A percentile compares a stretch with the other conserved stretches of the same genome.
Evolutionary conservation across 2,329 filamentous ascomycete genomes (phyloP).

Genomic region (Cercospora sp.): DNA sequence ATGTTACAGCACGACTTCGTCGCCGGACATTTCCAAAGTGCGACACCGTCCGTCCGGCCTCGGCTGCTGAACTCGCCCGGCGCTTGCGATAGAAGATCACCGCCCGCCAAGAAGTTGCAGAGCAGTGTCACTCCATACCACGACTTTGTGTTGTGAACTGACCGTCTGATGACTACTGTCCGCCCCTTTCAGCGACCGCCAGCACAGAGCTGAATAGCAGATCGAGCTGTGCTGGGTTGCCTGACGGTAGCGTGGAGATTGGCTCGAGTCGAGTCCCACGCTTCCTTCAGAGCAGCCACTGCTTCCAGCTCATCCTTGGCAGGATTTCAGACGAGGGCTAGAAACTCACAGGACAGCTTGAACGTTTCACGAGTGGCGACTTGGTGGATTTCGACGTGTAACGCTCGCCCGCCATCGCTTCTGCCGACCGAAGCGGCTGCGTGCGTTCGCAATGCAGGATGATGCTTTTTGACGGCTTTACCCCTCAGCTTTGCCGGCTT

Average conservation of each 20-base stretch:
- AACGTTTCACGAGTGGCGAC: neutral
- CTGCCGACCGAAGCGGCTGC: neutral
- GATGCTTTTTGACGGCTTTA: neutral
- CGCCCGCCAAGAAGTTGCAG: neutral
- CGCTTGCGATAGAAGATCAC: neutral
- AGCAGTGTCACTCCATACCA: neutral
- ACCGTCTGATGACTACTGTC: neutral
- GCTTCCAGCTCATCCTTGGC: neutral
- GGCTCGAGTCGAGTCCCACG: neutral
- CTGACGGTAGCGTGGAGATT: neutral
- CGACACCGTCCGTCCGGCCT: neutral
- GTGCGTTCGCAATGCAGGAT: constrained; percentile 1
- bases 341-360: neutral
- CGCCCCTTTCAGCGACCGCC: neutral
- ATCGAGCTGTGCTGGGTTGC: neutral
- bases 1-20: neutral
- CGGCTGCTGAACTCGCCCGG: neutral
- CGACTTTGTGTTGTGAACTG: neutral
- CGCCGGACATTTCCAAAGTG: neutral
- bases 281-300: neutral
- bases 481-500: neutral
- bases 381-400: neutral
- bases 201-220: neutral
- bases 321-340: neutral
- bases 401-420: neutral